Evolutionary conservation across 495 filamentous ascomycete species (phyloP).

Genomic region (Aspergillus coremiiformis): DNA sequence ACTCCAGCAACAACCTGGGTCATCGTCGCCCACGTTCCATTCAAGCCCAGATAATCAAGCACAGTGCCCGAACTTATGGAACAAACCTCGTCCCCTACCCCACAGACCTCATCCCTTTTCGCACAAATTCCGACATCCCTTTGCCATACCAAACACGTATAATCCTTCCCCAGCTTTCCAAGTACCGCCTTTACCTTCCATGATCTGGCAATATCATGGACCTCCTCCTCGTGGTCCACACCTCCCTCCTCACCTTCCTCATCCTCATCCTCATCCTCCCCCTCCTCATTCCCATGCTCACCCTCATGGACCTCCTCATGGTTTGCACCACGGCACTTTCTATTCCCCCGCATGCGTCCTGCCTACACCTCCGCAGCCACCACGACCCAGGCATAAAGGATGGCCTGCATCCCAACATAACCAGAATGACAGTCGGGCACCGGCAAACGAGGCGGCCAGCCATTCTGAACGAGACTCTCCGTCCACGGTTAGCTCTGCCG

Average conservation of each 20-base stretch:
- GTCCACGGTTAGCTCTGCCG: slow-evolving; percentile 35
- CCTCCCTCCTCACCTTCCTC: slow-evolving; percentile 5
- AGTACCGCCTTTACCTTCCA: background rate
- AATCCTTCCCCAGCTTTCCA: background rate
- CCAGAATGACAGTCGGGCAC: background rate
- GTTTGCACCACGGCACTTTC: background rate
- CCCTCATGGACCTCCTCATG: background rate
- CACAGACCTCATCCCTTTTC: background rate
- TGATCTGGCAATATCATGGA: background rate
- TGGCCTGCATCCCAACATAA: background rate
- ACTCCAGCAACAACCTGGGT: background rate
- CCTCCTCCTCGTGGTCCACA: background rate
- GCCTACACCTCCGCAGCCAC: background rate
- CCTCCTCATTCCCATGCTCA: background rate
- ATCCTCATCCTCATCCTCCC: background rate
- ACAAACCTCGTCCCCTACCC: background rate
- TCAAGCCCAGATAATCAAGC: background rate
- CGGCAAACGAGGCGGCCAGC: background rate
- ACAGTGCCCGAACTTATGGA: background rate
- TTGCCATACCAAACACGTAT: background rate
- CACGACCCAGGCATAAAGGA: background rate
- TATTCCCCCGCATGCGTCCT: background rate
- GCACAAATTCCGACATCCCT: background rate
- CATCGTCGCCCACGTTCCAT: background rate
- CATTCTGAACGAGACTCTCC: slow-evolving; percentile 34